Conservation (phyloP, 2,329 filamentous ascomycete species). For the Aspergillus flavus region DNA sequence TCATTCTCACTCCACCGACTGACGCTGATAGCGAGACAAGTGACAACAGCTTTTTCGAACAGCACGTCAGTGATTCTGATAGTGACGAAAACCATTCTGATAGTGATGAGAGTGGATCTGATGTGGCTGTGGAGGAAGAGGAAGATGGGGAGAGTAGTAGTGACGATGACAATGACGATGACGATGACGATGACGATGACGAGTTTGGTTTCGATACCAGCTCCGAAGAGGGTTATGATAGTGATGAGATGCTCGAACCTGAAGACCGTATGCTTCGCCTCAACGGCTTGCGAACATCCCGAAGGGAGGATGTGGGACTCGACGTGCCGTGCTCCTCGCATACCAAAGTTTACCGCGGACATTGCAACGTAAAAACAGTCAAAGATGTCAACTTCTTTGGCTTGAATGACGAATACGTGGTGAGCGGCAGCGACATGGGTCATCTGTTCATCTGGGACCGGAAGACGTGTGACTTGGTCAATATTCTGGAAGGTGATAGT, state of each 20-base stretch:
- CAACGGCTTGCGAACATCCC: slow-evolving; percentile 51
- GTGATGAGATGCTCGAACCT: slow-evolving; percentile 29
- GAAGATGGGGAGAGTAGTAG: slow-evolving; percentile 31
- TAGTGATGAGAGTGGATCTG: slow-evolving; percentile 8
- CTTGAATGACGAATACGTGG: slow-evolving; percentile 68
- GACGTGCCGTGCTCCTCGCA: slow-evolving; percentile 60
- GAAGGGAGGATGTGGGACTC: slow-evolving; percentile 55
- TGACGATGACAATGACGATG: background rate
- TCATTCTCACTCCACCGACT: background rate
- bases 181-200: slow-evolving; percentile 25
- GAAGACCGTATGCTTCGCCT: slow-evolving; percentile 49
- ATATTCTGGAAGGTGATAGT: slow-evolving; percentile 67
- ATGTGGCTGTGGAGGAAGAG: slow-evolving; percentile 27
- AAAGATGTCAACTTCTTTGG: slow-evolving; percentile 73
- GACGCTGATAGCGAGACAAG: slow-evolving; percentile 20
- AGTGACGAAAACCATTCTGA: slow-evolving; percentile 7
- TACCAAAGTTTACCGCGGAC: slow-evolving; percentile 61
- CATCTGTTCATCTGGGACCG: slow-evolving; percentile 71
- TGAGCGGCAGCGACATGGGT: slow-evolving; percentile 67
- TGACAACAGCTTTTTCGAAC: slow-evolving; percentile 16
- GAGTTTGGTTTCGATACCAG: slow-evolving; percentile 35
- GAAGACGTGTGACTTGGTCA: slow-evolving; percentile 62
- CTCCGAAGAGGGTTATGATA: slow-evolving; percentile 36
- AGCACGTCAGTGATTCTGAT: background rate
- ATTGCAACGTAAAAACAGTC: slow-evolving; percentile 68